Conservation (phyloP, 768 basidiomycete genomes). For the Gymnopilus junonius region DNA sequence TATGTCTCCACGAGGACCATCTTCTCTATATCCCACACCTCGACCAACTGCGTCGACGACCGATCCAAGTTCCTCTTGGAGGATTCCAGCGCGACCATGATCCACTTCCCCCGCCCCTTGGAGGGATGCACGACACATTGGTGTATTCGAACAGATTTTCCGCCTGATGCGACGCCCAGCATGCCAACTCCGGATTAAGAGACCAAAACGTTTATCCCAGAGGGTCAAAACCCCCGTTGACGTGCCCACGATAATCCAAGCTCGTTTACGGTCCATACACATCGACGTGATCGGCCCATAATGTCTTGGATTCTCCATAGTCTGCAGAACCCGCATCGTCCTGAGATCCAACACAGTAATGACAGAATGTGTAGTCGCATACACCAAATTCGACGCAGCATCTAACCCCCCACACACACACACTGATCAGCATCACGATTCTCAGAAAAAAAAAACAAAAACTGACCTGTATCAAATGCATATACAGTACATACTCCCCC, state of each 20-base stretch:
- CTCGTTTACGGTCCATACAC: constrained; percentile 81
- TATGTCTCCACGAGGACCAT: constrained; percentile 81
- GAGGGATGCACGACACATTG: constrained; percentile 84
- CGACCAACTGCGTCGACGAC: constrained; percentile 59
- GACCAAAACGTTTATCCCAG: constrained; percentile 96
- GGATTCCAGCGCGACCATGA: constrained; percentile 81
- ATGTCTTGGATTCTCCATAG: constrained; percentile 84
- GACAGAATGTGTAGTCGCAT: constrained; percentile 80
- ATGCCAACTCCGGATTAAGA: constrained; percentile 88
- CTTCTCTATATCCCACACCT: constrained; percentile 94
- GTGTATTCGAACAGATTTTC: constrained; percentile 62
- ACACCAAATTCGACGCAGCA: constrained; percentile 79
- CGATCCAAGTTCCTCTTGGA: constrained; percentile 45
- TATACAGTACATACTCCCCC: constrained; percentile 85
- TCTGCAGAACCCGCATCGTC: constrained; percentile 77
- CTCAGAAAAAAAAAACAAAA: not conserved
- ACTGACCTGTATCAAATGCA: constrained; percentile 76
- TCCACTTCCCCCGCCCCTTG: constrained; percentile 87
- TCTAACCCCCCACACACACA: too few relatives aligned
- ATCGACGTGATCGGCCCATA: constrained; percentile 85
- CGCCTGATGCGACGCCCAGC: constrained; percentile 59
- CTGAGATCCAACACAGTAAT: constrained; percentile 83
- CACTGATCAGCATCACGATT: too few relatives aligned
- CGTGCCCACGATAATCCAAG: constrained; percentile 91
- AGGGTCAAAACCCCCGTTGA: constrained; percentile 82